Base-by-base conservation (phyloP, 2,329 filamentous ascomycete genomes). In the Paracoccidioides brasiliensis region DNA sequence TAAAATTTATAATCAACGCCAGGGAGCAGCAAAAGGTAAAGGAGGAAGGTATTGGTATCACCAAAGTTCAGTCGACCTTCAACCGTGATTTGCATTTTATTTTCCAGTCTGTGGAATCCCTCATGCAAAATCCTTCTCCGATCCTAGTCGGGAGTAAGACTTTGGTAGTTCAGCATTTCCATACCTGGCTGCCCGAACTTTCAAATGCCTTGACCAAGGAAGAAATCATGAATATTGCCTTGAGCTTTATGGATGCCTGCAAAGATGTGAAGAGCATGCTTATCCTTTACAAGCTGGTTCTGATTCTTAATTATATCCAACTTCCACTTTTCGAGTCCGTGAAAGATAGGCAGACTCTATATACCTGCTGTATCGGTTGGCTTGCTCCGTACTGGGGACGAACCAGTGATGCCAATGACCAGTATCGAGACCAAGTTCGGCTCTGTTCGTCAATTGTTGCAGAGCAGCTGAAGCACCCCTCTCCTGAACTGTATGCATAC, bases 131-230 rank as follows among this genome's bases (percentile, higher is more conserved):
- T 68, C 78, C 83, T 1, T 86, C 89, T 2, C 87, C 93, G 0
- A 84, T 90, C 15, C 75, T 97, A 30, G 87, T 97, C 12, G 93
- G 93, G 38, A 97, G 88, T 60, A 95, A 98, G 72, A 97, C 93
- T 0, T 76, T 98, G 52, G 84, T 94, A 2, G 90, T 97, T 10
- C 93, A 98, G 70, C 89, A 97, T 68, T 95, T 97, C 68, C 91
- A 97, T 67, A 87, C 88, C 0, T 98, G 93, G 93, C 76, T 98
- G n/a, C 91, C 93, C 0, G 91, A 97, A 67, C 80, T 98, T 8
- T 78, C 82, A 0, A 82, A 84, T 1, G 77, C 93, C 41, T 78
- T 97, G 66, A 81, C 80, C 3, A 83, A 85, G 0, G 85, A 90
- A 63, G 91, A 97, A 67, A 91, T 96, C 48, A 75, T 96, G 53